phyloP scores from a whole-genome alignment of 495 filamentous ascomycete species.

The Aspergillus bridgeri region DNA sequence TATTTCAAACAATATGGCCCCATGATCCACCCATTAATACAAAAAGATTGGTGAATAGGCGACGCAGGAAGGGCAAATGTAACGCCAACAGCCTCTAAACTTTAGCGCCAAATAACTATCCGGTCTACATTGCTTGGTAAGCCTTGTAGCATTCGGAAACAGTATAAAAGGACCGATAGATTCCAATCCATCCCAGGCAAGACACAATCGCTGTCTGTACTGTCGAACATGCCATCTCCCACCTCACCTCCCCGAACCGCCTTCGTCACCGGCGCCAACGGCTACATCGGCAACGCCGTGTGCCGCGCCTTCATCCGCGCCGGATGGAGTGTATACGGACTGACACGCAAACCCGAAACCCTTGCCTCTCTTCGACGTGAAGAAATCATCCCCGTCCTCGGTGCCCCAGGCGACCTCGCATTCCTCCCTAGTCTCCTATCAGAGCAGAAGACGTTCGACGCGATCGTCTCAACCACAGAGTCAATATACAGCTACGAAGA shows the following conservation, averaged over 20 bases:
- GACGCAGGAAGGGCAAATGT: no score
- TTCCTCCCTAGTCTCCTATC: slow-evolving; percentile 6
- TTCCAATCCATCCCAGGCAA: no score
- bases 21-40: no score
- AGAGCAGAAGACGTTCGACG: not conserved
- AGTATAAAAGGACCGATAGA: no score
- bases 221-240: not conserved
- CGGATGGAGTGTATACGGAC: slow-evolving; percentile 13
- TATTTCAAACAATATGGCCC: no score
- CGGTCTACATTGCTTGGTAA: no score
- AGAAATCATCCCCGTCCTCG: slow-evolving; percentile 13
- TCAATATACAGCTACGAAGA: slow-evolving; percentile 3
- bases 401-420: slow-evolving; percentile 3
- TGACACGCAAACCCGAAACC: not conserved
- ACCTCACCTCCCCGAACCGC: not conserved
- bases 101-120: no score
- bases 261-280: slow-evolving; percentile 16
- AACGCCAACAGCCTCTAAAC: no score
- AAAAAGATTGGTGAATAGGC: no score
- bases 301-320: slow-evolving; percentile 13
- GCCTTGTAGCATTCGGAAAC: no score
- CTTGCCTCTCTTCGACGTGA: slow-evolving; percentile 3
- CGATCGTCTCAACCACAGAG: slow-evolving; percentile 13
- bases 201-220: no score
- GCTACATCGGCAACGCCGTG: slow-evolving; percentile 18